phyloP scores from a whole-genome alignment of 257 asterid species.

The Jacaranda mimosifolia region DNA sequence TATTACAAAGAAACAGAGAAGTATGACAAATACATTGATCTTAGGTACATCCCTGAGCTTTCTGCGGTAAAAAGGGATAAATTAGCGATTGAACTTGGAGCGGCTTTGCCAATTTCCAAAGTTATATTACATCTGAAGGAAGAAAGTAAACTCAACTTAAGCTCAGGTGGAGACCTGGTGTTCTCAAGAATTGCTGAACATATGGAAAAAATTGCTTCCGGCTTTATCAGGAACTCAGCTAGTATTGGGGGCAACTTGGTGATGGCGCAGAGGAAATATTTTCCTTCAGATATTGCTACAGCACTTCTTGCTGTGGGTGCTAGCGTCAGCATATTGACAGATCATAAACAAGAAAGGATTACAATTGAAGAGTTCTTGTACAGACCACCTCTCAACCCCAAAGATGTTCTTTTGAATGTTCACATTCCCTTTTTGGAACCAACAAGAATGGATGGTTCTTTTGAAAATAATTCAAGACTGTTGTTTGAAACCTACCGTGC shows the following conservation, averaged over 20 bases:
- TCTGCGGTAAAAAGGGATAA: constrained; percentile 48
- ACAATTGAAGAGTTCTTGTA: constrained; percentile 59
- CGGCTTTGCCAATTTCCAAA: constrained; percentile 64
- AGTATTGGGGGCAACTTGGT: constrained; percentile 80
- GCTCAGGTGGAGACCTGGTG: constrained; percentile 11
- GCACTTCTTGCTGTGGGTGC: constrained; percentile 63
- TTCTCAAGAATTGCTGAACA: constrained; percentile 61
- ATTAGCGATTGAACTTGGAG: constrained; percentile 64
- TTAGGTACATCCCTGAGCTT: constrained; percentile 58
- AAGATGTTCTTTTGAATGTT: constrained; percentile 56
- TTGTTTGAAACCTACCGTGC: constrained; percentile 66
- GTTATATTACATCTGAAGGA: constrained; percentile 53
- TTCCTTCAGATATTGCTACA: constrained; percentile 77
- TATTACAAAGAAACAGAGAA: constrained; percentile 55
- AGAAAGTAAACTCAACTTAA: constrained; percentile 7
- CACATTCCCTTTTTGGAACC: constrained; percentile 51
- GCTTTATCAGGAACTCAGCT: constrained; percentile 65
- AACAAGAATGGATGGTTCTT: constrained; percentile 27
- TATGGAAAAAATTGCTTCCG: constrained; percentile 72
- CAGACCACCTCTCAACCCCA: constrained; percentile 53
- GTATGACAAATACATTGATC: constrained; percentile 54
- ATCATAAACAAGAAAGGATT: constrained; percentile 44
- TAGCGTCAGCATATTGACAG: constrained; percentile 54
- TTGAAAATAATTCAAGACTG: constrained; percentile 37
- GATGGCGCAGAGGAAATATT: constrained; percentile 66